A percentile compares a stretch with the other conserved stretches of the same genome.
These are phyloP conservation scores for Pichia eremophila DNA, from an alignment of 805 yeast genomes.

Conservation along the genomic window DNA sequence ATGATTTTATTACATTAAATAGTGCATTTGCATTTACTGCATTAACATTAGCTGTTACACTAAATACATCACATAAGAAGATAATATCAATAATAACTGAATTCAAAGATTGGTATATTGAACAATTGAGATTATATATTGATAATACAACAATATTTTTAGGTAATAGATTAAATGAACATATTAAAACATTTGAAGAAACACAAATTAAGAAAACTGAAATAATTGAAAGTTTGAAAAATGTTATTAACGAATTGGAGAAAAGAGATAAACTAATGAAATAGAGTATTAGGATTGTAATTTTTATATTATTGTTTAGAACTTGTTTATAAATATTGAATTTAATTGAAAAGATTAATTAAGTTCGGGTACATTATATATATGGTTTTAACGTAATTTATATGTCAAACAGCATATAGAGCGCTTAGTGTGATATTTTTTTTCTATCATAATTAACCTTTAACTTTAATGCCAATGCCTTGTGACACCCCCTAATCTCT, in stretches of 20 bases:
- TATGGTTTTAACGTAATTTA: too few species aligned
- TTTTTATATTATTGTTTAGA: background rate
- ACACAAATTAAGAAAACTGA: constrained; percentile 8
- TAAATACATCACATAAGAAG: constrained; percentile 19
- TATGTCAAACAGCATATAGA: too few species aligned
- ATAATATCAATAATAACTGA: constrained; percentile 10
- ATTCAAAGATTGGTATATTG: constrained; percentile 21
- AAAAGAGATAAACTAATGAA: constrained; percentile 6
- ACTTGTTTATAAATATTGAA: background rate
- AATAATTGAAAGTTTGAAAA: constrained; percentile 9
- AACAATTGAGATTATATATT: constrained; percentile 18
- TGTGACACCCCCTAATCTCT: background rate
- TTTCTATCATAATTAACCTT: too few species aligned
- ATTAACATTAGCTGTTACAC: constrained; percentile 21
- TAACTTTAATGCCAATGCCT: too few species aligned
- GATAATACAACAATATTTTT: constrained; percentile 16
- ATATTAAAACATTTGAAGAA: constrained; percentile 11
- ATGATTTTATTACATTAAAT: constrained; percentile 21
- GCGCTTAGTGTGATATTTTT: too few species aligned
- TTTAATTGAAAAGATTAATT: too few species aligned
- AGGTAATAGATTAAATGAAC: constrained; percentile 12
- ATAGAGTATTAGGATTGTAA: background rate
- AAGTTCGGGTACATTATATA: too few species aligned
- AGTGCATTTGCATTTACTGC: constrained; percentile 20
- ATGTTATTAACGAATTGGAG: constrained; percentile 9